Percentiles rank a stretch among this genome's conserved stretches.
Evolutionary conservation across 2,329 filamentous ascomycete genomes (phyloP).

Genomic region (Cordyceps farinosa): DNA sequence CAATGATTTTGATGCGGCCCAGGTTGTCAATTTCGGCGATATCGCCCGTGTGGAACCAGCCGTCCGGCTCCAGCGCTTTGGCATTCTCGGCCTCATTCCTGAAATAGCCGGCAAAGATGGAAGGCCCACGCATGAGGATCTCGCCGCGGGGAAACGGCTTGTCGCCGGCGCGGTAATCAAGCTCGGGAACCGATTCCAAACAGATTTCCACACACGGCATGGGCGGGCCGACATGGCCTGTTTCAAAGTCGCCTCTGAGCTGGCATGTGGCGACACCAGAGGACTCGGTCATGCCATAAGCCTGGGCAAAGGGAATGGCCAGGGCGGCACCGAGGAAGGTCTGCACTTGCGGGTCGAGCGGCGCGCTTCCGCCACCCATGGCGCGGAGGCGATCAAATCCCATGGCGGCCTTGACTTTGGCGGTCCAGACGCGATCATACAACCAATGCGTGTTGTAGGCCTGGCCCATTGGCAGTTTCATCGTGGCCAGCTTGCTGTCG

Average conservation of each 20-base stretch:
- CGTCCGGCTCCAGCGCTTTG: conserved; percentile 78
- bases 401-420: conserved; percentile 78
- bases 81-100: conserved; percentile 84
- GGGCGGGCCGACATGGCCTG: conserved; percentile 78
- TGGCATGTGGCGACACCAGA: conserved; percentile 77
- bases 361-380: conserved; percentile 86
- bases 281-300: conserved; percentile 91
- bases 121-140: conserved; percentile 76
- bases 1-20: conserved; percentile 88
- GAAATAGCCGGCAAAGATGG: conserved; percentile 82
- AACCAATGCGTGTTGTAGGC: conserved; percentile 76
- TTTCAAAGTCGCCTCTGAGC: conserved; percentile 61
- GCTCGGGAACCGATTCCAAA: conserved; percentile 82
- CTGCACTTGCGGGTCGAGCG: conserved; percentile 83
- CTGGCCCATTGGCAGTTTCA: conserved; percentile 67
- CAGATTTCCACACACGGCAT: conserved; percentile 69
- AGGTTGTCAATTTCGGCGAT: conserved; percentile 80
- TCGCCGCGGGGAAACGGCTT: conserved; percentile 89
- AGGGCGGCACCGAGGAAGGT: conserved; percentile 84
- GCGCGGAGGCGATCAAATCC: conserved; percentile 69
- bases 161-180: conserved; percentile 87
- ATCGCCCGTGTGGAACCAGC: conserved; percentile 97
- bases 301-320: conserved; percentile 74
- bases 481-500: conserved; percentile 71
- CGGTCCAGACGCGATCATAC: conserved; percentile 85